Base-by-base conservation (phyloP, 441 rosid genomes). In the Cnidoscolus chayamansa region DNA sequence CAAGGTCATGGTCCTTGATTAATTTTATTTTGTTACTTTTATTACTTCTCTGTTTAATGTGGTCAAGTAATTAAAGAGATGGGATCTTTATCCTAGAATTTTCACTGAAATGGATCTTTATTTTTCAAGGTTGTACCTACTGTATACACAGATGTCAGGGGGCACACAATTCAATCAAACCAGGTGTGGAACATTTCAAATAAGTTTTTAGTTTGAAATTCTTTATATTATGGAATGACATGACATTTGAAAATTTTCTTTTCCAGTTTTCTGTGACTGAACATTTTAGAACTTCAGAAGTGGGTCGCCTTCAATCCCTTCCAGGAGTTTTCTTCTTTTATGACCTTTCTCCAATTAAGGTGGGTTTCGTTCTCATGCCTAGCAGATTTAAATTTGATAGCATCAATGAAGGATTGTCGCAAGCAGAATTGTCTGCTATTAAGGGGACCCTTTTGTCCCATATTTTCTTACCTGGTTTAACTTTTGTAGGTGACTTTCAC, bases 341-440 rank as follows among this genome's bases (percentile, higher is more conserved):
- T 81, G 99, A 94, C 81, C 97, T 94, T 60, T 94, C 99, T 67
- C 97, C 99, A 30, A 92, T 94, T 75, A 94, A 94, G 99, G 99
- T 92, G 40, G 64, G 69, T 51, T 76, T 64, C 10, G 15, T 68
- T 6, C 3, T 35, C 45, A 11, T n/a, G 7, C 25, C 2, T 16
- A 32, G 65, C 63, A 60, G 72, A 57, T 54, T 73, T 25, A 10
- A 66, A 35, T 31, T 66, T 15, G 12, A 20, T 11, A 71, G 43
- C 50, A 17, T 50, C 17, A 11, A 30, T 31, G 5, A 7, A 16
- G 50, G 62, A n/a, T 16, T 7, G 49, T 71, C 17, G 49, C 59
- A 15, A 5, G 10, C 40, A 61, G 65, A 47, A 62, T 20, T 32
- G 54, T 56, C 45, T 54, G 30, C 30, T 59, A 25, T 63, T 37